Evolutionary conservation across 1,284 basidiomycete species (phyloP), one percentile per base, ranked within the genome.

Genomic region (Schizopora paradoxa): DNA sequence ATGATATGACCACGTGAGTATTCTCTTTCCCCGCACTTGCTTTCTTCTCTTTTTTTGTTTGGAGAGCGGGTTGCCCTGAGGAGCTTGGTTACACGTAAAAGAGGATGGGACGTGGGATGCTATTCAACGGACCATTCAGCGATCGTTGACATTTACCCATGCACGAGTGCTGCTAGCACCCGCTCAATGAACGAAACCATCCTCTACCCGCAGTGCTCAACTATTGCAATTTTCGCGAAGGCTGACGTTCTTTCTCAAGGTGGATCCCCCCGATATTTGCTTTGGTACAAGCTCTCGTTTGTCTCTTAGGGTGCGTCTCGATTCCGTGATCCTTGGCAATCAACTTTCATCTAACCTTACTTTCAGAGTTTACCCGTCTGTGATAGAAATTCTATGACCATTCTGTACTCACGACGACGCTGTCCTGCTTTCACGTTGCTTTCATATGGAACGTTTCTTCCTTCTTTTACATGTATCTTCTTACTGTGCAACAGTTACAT

Each of bases 1-100:
- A 83, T 55, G 75, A 79, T 51, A 83, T 92, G 76, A 89, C 86
- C 8, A 91, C 89, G 80, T 90, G 59, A 56, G 82, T 73, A 22
- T 33, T 36, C 32, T 45, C 31, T 11, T 36, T 45, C 43, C 26
- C 26, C 33, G 38, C 40, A 36, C 33, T 29, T 43, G 34, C 48
- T 33, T 42, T 47, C 16, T 35, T 39, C 26, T 23, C 8, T 33
- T 21, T 29, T 33, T 46, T 11, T 19, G 16, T 28, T 16, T 18
- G 8, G 28, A 31, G 28, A n/a, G 28, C 28, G 28, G 28, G 28
- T 35, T 35, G 18, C 7, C 32, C 6, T 35, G 7, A 35, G 3
- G 3, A 10, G 18, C 33, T 6, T 19, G 5, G 14, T 34, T 35
- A n/a, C 10, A 19, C 33, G 3, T 5, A 34, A 10, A 8, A 5